Base-by-base conservation (phyloP, 2,329 filamentous ascomycete genomes). In the Phialophora tarda region DNA sequence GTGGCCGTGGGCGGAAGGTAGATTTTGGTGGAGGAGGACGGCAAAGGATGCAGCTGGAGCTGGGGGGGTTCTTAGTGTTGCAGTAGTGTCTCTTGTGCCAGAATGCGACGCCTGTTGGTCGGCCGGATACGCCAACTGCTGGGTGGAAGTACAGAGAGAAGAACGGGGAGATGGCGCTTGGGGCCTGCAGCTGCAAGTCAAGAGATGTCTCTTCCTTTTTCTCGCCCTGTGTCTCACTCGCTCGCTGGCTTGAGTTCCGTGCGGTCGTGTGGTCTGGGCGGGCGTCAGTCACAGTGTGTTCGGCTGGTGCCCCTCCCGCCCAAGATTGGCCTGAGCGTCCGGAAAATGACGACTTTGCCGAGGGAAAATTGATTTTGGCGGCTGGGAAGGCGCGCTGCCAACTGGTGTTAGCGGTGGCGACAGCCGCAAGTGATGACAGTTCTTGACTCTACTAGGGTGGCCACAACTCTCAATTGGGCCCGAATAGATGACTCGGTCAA, bases 21-120 rank as follows among this genome's bases (percentile, higher is more conserved):
- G 44, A 53, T 63, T 63, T 21, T 60, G 68, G 68, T 69, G 68
- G 68, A 68, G 68, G 68, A 63, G 23, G 63, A 60, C 62, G 57
- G 67, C 60, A 63, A 53, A 63, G 63, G 64, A 56, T 65, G 68
- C 62, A 65, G 68, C 63, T 68, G 65, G 68, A 59, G 54, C 53
- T 63, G 48, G 61, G 63, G 59, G 63, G 47, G 26, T 26, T 23
- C 51, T 61, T 61, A 61, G 59, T 61, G 47, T 30, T n/a, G 59
- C 59, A 61, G 59, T 61, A 61, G 59, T 61, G 59, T 28, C 38
- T 44, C 38, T 44, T 44, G 38, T 61, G 47, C 34, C 59, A 61
- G 56, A 59, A n/a, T n/a, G n/a, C n/a, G 59, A 48, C 61, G 63
- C 66, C 60, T 57, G 66, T 59, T 64, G 62, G 62, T 58, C 59